Evolutionary conservation across 78 protist genomes (phyloP), one percentile per base, ranked within the genome.

Genomic region (Dictyostelium capitatum): DNA sequence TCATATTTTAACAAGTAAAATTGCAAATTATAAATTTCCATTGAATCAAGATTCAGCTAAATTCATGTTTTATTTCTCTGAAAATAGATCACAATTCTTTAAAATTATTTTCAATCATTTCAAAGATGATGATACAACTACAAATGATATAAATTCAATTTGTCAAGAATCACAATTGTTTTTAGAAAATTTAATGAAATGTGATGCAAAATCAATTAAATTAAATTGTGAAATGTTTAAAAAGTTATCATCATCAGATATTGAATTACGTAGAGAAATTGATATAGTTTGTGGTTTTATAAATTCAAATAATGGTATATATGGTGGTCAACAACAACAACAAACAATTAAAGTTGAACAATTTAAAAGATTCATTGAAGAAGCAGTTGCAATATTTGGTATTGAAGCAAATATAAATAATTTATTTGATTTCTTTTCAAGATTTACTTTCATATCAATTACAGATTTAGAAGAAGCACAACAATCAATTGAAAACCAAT

Each of bases 311-410:
- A 19, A 67, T 67, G 56, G 56, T 51, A 14, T 12, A 51, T 51
- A 1, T 37, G 43, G 43, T 37, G 43, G 43, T 37, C 19, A 32
- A 20, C 25, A 67, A 5, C 41, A 25, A 12, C 75, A 59, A 59
- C 19, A n/a, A 8, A 17, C 28, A 3, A 67, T 62, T 28, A 46
- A 64, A 28, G 89, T 64, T 41, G 64, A 64, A 48, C 32, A 47
- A 10, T 43, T 82, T 30, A 12, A 67, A 15, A 56, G 69, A n/a
- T 82, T 82, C 37, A 82, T 82, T 23, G 43, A 64, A 3, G 54
- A 67, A 5, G 79, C 89, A 10, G 69, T 51, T n/a, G 46, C 89
- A 50, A 51, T 82, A 14, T 81, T 69, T 82, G 89, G 89, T 50
- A 67, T 67, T 50, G 67, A 67, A 28, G 4, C 48, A 2, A 82